Conservation (phyloP, 2,329 filamentous ascomycete genomes). For the Trichophaea hybrida region DNA sequence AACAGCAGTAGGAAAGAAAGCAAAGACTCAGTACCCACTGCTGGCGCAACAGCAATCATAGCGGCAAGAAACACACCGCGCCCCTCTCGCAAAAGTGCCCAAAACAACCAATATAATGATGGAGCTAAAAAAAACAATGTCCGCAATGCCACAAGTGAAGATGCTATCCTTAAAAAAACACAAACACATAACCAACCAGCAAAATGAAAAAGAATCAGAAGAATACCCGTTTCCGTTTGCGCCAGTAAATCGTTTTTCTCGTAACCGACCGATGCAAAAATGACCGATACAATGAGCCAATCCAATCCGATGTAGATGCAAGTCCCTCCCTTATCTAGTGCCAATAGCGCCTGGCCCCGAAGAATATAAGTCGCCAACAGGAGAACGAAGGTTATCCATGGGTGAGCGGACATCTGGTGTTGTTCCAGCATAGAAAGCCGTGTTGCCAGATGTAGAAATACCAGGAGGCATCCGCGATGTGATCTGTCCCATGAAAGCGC, state of each 20-base stretch:
- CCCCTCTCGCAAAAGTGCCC: too few relatives aligned
- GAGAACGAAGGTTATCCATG: background rate
- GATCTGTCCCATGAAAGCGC: background rate
- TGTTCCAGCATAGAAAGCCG: background rate
- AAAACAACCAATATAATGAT: too few relatives aligned
- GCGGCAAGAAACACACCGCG: too few relatives aligned
- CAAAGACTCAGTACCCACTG: too few relatives aligned
- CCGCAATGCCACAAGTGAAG: too few relatives aligned
- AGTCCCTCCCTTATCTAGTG: background rate
- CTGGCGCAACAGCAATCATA: too few relatives aligned
- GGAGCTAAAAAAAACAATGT: too few relatives aligned
- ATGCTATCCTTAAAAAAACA: too few relatives aligned
- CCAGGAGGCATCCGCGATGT: slow-evolving; percentile 1
- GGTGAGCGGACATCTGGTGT: background rate
- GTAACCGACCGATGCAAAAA: background rate
- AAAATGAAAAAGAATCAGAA: background rate
- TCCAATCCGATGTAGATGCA: background rate
- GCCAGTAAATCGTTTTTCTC: slow-evolving; percentile 1
- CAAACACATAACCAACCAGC: too few relatives aligned
- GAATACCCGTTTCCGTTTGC: background rate
- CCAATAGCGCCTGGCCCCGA: slow-evolving; percentile 1
- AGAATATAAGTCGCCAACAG: background rate
- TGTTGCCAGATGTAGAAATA: background rate
- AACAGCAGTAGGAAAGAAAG: too few relatives aligned
- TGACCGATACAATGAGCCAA: background rate